Base-by-base conservation (phyloP, 2,329 filamentous ascomycete species). In the Ophiostoma triangulosporum region DNA sequence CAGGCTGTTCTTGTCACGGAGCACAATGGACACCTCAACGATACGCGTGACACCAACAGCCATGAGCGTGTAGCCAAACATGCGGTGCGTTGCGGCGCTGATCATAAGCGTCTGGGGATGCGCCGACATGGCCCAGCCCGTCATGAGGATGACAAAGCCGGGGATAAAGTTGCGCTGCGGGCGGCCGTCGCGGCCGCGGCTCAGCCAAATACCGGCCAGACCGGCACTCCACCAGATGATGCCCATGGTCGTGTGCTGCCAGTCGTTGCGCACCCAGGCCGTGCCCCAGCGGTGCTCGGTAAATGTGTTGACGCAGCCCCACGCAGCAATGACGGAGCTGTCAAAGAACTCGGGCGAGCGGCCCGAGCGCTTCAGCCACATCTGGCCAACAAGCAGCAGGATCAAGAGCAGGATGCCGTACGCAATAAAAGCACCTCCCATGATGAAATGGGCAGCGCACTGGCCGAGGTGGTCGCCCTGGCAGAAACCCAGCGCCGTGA, bases 241-340 rank as follows among this genome's bases (percentile, higher is more conserved):
- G n/a, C 93, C 93, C 91, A 98, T 97, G n/a, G 86, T 88, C 0
- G 93, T 98, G 68, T 98, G 93, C 67, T 98, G 91, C 70, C 95
- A 81, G 67, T 98, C 93, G 64, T 96, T 97, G 68, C 80, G 81
- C 51, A 86, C 88, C 93, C 93, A 98, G 0, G 80, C 77, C 1
- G 75, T 75, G 53, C 93, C 93, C 93, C 93, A 98, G 51, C 86
- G 81, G 65, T 98, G 93, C 68, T 97, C 93, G 17, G 93, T 98
- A 62, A 98, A 97, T 8, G 93, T 97, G 68, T 97, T 98, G 69
- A 98, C 84, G 64, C 88, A 94, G 32, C 91, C 93, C 93, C 93
- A 98, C 1, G 85, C 83, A 1, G 90, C 87, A 64, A 98, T 97
- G 60, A 96, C 78, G 50, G 84, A 70, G 57, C 86, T 93, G 68